Evolutionary conservation across 352 stramenopile genomes (phyloP), one percentile per base, ranked within the genome.

Genomic region (Phytophthora nicotianae): DNA sequence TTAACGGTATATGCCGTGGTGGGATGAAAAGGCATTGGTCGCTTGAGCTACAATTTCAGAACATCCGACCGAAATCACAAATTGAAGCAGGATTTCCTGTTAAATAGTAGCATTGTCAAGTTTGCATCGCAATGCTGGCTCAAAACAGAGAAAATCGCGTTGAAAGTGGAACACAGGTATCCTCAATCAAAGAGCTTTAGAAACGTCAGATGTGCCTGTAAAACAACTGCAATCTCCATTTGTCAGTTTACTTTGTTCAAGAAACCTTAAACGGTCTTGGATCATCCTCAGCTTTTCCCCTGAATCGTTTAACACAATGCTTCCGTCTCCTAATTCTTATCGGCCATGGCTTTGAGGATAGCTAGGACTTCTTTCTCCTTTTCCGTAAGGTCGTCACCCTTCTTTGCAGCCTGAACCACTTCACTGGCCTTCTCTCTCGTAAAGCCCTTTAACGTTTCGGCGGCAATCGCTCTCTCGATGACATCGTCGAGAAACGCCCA

Each of bases 221-320:
- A n/a, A n/a, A n/a, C n/a, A n/a, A n/a, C 43, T 35, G 43, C 43
- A 50, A 21, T 19, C 7, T 51, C 45, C 10, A 50, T 50, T 50
- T 49, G 16, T 50, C 45, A 38, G 24, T 50, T 38, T 50, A 24
- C 14, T 37, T 37, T 50, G 45, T 38, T 29, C 26, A 7, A 29
- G 26, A 29, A 29, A 29, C 26, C 24, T 50, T 24, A n/a, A 50
- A 50, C 24, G 24, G 24, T 50, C 16, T 24, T 23, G 4, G 23
- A 50, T 38, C 45, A 21, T 27, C 32, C 23, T 38, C 24, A 33
- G 26, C 24, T 26, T 50, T n/a, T 50, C 16, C 24, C 24, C 45
- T n/a, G 16, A 38, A 23, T 50, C 24, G 0, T 21, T 21, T 11
- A 14, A 14, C 11, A 50, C 8, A 24, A 51, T 24, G 23, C 23